Percentiles rank a stretch among this genome's conserved stretches.
phyloP scores from a whole-genome alignment of 768 basidiomycete genomes.

The Leccinum subgranulosum region DNA sequence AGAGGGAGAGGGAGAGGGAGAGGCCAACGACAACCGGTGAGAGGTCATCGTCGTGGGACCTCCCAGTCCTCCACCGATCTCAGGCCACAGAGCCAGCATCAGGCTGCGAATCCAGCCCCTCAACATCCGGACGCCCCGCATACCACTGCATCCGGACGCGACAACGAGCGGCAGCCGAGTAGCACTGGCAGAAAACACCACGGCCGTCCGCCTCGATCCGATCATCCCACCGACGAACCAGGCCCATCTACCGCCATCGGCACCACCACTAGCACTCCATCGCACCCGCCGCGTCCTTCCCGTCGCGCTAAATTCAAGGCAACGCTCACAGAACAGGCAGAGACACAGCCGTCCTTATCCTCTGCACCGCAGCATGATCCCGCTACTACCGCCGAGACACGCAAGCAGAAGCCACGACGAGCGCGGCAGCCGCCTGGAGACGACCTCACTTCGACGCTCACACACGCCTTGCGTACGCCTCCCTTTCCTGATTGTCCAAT shows the following conservation, averaged over 20 bases:
- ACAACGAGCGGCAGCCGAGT: neutral
- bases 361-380: neutral
- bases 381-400: neutral
- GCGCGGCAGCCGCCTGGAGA: conserved; percentile 34
- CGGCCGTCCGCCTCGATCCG: neutral
- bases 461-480: conserved; percentile 57
- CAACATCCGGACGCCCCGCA: neutral
- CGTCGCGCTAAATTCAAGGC: conserved; percentile 38
- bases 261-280: neutral
- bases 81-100: neutral
- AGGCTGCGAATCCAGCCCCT: neutral
- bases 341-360: neutral
- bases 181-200: neutral
- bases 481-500: conserved; percentile 80
- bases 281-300: conserved; percentile 11
- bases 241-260: neutral
- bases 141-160: too few relatives aligned
- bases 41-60: neutral
- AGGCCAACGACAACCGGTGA: neutral
- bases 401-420: conserved; percentile 8
- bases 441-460: conserved; percentile 75
- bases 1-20: conserved; percentile 1
- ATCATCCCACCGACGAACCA: neutral
- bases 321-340: conserved; percentile 28
- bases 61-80: neutral